Percentiles rank a stretch among this genome's conserved stretches.
These are phyloP conservation scores for Musa beccarii DNA, from an alignment of 176 grass and related monocot genomes.

Conservation along the genomic window DNA sequence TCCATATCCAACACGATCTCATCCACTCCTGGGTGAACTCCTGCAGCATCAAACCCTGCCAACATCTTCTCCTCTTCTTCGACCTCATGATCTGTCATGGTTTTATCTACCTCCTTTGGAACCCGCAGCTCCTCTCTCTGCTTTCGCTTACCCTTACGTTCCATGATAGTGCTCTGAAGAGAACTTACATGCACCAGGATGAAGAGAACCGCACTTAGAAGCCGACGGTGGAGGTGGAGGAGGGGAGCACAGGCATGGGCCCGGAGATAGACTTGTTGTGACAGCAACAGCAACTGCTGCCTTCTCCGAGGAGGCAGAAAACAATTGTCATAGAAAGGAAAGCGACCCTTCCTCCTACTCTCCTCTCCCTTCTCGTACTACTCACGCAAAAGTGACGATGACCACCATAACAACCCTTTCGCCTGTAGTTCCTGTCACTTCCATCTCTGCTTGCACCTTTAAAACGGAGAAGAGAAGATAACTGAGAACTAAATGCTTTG, in stretches of 20 bases:
- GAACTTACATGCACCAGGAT: background rate
- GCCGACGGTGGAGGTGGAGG: background rate
- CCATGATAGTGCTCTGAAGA: background rate
- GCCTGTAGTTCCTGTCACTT: no score
- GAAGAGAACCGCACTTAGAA: background rate
- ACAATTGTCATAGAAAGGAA: background rate
- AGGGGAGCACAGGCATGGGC: background rate
- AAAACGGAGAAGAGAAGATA: no score
- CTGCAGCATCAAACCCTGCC: no score
- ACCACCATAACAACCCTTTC: no score
- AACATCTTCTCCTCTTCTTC: constrained; percentile 2
- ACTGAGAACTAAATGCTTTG: background rate
- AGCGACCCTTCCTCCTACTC: background rate
- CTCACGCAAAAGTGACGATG: no score
- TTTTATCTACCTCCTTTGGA: constrained; percentile 19
- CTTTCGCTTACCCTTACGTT: background rate
- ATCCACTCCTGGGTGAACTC: background rate
- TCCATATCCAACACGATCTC: constrained; percentile 15
- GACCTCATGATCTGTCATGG: constrained; percentile 11
- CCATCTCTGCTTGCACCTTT: no score
- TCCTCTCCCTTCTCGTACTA: background rate
- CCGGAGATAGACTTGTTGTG: background rate
- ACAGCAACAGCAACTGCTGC: background rate
- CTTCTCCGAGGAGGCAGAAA: background rate
- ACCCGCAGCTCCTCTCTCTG: background rate